Conservation (phyloP, 352 stramenopile species). For the Globisporangium emineosum region DNA sequence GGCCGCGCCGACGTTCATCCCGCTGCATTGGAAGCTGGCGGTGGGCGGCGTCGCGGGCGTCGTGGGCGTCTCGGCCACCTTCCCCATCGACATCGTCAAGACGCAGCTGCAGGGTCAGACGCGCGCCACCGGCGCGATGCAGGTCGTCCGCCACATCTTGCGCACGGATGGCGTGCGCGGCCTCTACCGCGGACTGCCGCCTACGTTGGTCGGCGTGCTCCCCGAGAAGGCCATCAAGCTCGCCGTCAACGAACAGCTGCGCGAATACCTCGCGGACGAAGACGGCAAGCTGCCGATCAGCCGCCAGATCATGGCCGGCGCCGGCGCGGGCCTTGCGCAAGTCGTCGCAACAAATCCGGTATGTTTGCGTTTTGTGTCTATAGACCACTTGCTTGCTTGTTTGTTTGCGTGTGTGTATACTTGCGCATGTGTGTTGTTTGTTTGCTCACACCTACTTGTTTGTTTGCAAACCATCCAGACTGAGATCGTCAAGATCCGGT, state of each 20-base stretch:
- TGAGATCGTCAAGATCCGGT: slow-evolving; percentile 91
- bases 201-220: slow-evolving; percentile 80
- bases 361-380: slow-evolving; percentile 11
- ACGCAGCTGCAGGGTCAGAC: slow-evolving; percentile 87
- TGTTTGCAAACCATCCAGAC: slow-evolving; percentile 31
- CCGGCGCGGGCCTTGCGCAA: slow-evolving; percentile 74
- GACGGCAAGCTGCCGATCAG: slow-evolving; percentile 57
- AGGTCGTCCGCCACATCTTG: slow-evolving; percentile 72
- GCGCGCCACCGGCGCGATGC: slow-evolving; percentile 44
- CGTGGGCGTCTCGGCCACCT: slow-evolving; percentile 81
- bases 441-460: background rate
- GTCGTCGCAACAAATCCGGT: slow-evolving; percentile 87
- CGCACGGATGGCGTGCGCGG: slow-evolving; percentile 62
- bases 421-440: background rate
- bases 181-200: slow-evolving; percentile 71
- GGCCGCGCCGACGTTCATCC: slow-evolving; percentile 35
- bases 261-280: slow-evolving; percentile 58
- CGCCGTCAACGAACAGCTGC: slow-evolving; percentile 89
- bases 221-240: slow-evolving; percentile 92
- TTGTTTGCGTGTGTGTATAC: background rate
- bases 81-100: slow-evolving; percentile 93
- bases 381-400: slow-evolving; percentile 12
- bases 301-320: slow-evolving; percentile 65
- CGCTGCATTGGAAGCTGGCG: slow-evolving; percentile 80
- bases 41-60: slow-evolving; percentile 84